Evolutionary conservation across 495 filamentous ascomycete species (phyloP), one percentile per base, ranked within the genome.

Genomic region (Thermochaetoides thermophila): DNA sequence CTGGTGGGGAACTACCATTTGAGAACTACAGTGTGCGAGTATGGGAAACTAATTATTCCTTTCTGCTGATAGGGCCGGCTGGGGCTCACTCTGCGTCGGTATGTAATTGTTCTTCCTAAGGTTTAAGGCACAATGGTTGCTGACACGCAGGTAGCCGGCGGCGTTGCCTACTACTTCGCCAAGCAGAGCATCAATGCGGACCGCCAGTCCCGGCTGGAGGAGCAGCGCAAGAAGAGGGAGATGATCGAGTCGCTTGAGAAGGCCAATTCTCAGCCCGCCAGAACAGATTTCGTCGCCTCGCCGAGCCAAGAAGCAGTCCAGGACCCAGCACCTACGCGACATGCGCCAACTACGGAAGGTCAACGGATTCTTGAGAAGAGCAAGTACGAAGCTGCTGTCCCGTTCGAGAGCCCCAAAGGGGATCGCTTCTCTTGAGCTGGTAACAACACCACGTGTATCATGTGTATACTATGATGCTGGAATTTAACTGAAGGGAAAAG

Each of bases 141-240:
- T n/a, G n/a, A n/a, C n/a, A n/a, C n/a, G n/a, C n/a, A 28, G 17
- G 20, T 49, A 84, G 89, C 86, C 49, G 89, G 82, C 49, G 86
- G 72, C 33, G 59, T 44, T 23, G 84, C 89, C 41, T 97, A 97
- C 69, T 83, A 83, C 63, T 94, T 93, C 56, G 91, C 89, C 34
- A 97, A 97, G 66, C 68, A 75, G 44, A 78, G 76, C 54, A 86
- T 97, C 66, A 87, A 95, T 46, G 81, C 79, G 42, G 82, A 93
- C 59, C 80, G 84, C 25, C 66, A 70, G 19, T 56, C 69, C 33
- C 69, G 82, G 42, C 74, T 80, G 34, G 71, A 82, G 38, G 71
- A 74, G 21, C 70, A 78, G 29, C 59, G 71, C 25, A 67, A 68
- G 51, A 70, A 71, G 52, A 75, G 74, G 57, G 64, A 68, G 35